Evolutionary conservation across 306 rosid genomes (phyloP).

Genomic region (Styphnolobium japonicum): DNA sequence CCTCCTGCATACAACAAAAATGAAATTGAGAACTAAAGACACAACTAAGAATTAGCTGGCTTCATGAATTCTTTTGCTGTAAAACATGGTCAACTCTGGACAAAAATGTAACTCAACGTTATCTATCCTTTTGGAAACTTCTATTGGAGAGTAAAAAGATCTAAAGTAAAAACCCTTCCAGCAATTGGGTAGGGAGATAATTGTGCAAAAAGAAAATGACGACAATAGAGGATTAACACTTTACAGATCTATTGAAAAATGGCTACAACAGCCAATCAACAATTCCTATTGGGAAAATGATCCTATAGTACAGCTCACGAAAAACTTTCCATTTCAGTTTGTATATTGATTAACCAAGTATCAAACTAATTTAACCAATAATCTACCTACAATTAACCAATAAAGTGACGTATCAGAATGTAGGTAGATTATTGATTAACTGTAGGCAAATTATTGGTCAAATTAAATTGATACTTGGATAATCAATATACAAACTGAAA

Average conservation of each 20-base stretch:
- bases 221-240: constrained; percentile 1
- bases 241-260: not conserved
- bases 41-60: not conserved
- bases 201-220: not conserved
- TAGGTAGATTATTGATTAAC: too few relatives aligned
- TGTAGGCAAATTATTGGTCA: too few relatives aligned
- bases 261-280: not conserved
- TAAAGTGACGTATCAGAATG: too few relatives aligned
- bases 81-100: not conserved
- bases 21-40: constrained; percentile 22
- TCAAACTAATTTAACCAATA: too few relatives aligned
- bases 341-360: too few relatives aligned
- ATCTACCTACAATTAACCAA: too few relatives aligned
- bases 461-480: too few relatives aligned
- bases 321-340: too few relatives aligned
- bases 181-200: not conserved
- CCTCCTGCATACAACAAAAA: constrained; percentile 51
- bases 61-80: not conserved
- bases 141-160: not conserved
- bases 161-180: not conserved
- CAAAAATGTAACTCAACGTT: not conserved
- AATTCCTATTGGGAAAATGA: constrained; percentile 24
- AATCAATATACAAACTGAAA: too few relatives aligned
- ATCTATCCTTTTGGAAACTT: constrained; percentile 7
- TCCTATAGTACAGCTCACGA: too few relatives aligned